Base-by-base conservation (phyloP, 2,329 filamentous ascomycete species). In the Colletotrichum lentis region DNA sequence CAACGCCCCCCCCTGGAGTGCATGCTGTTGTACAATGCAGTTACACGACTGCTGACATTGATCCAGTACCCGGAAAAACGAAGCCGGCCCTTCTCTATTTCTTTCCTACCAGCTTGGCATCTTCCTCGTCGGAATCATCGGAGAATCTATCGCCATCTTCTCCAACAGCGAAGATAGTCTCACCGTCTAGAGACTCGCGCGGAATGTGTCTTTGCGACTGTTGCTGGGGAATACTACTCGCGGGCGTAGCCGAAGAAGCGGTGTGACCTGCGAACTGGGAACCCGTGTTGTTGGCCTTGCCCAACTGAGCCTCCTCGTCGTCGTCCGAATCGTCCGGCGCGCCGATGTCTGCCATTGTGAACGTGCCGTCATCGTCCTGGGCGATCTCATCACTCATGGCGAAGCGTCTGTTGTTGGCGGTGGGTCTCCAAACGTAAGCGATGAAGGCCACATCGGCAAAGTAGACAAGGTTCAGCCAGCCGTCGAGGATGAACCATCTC, bases 381-480 rank as follows among this genome's bases (percentile, higher is more conserved):
- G 96, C 95, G 76, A 99, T 91, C 87, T 99, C 96, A 76, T 99
- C 96, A 81, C 93, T 97, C 96, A 99, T 99, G 70, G 96, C 96
- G 75, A 99, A 99, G 65, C 96, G 89, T 73, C 94, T 88, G 81
- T 99, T 99, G 81, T 99, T 98, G 60, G 92, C 94, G 24, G 95
- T 98, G 7, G 96, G 96, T 55, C 96, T 87, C 96, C 96, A 99
- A 61, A 99, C 85, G 78, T 98, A 99, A 24, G 96, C 94, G 72
- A 99, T 88, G 80, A 95, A 97, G 62, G 89, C 90, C 31, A 99
- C 93, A 75, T 99, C 95, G 68, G 92, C 92, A 71, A 99, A 88
- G 80, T 98, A 99, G 18, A 99, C 95, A 62, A 99, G 81, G 78
- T 98, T 98, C 58, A 98, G 84, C 96, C 96, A 99, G 63, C 96